phyloP scores from a whole-genome alignment of 345 rosid species.

The Kernera saxatilis region DNA sequence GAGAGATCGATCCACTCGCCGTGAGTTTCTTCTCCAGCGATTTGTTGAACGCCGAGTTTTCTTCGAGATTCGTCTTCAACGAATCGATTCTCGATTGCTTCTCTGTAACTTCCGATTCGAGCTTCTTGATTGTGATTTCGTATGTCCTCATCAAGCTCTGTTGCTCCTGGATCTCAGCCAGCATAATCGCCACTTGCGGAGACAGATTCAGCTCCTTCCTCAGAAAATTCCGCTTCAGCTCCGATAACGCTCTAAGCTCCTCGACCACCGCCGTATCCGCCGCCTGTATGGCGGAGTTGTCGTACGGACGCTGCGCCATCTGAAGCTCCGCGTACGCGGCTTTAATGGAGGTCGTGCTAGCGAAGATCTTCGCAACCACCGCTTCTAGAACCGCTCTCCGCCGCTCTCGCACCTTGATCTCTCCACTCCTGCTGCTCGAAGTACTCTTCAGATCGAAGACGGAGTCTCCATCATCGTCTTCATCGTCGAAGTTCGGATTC shows the following conservation, averaged over 20 bases:
- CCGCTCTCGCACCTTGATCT: slow-evolving; percentile 23
- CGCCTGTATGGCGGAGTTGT: slow-evolving; percentile 61
- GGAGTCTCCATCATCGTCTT: slow-evolving; percentile 22
- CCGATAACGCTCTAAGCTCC: slow-evolving; percentile 66
- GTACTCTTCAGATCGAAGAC: slow-evolving; percentile 29
- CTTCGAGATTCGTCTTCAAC: slow-evolving; percentile 37
- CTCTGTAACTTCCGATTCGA: slow-evolving; percentile 44
- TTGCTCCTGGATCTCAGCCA: slow-evolving; percentile 94
- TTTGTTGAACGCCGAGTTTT: slow-evolving; percentile 36
- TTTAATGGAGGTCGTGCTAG: slow-evolving; percentile 69
- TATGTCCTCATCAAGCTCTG: slow-evolving; percentile 87
- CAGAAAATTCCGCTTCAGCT: slow-evolving; percentile 59
- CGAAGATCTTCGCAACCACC: slow-evolving; percentile 70
- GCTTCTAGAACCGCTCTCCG: slow-evolving; percentile 62
- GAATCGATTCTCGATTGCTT: slow-evolving; percentile 40
- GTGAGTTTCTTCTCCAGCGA: slow-evolving; percentile 59
- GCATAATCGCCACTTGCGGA: slow-evolving; percentile 79
- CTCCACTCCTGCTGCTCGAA: slow-evolving; percentile 19
- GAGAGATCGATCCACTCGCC: slow-evolving; percentile 54
- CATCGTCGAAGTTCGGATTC: slow-evolving; percentile 35
- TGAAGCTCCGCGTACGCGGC: slow-evolving; percentile 95
- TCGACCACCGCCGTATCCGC: slow-evolving; percentile 87
- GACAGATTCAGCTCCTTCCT: slow-evolving; percentile 72
- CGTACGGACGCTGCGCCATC: slow-evolving; percentile 85
- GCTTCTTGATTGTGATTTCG: slow-evolving; percentile 69